phyloP scores from a whole-genome alignment of 331 rosid species.

The Prunus yedoensis region DNA sequence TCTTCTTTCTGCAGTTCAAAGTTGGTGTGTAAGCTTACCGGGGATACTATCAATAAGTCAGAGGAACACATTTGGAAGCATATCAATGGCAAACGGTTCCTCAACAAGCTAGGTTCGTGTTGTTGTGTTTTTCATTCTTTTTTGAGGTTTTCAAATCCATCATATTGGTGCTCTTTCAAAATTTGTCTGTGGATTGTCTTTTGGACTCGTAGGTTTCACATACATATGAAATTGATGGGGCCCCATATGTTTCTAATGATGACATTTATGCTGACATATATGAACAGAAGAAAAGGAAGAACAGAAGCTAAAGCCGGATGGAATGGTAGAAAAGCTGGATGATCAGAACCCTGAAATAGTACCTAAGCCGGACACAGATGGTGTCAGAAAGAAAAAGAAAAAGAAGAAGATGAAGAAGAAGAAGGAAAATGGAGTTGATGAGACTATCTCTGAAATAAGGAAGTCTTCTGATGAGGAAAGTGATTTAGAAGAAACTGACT shows the following conservation, averaged over 20 bases:
- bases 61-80: conserved; percentile 99
- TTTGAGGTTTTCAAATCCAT: background rate
- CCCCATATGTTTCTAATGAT: conserved; percentile 5
- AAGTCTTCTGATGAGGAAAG: conserved; percentile 42
- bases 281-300: conserved; percentile 69
- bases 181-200: conserved; percentile 12
- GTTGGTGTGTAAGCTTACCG: conserved; percentile 80
- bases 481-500: conserved; percentile 58
- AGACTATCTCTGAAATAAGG: conserved; percentile 43
- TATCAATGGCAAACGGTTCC: conserved; percentile 86
- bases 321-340: conserved; percentile 40
- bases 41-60: conserved; percentile 76
- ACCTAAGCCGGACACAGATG: conserved; percentile 10
- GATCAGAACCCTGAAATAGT: conserved; percentile 31
- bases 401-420: conserved; percentile 35
- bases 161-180: background rate
- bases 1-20: conserved; percentile 56
- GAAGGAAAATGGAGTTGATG: conserved; percentile 41
- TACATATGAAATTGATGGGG: background rate
- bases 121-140: conserved; percentile 1
- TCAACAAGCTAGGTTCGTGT: conserved; percentile 80
- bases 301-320: conserved; percentile 34
- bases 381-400: conserved; percentile 20
- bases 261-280: background rate
- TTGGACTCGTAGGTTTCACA: background rate